Evolutionary conservation across 331 rosid species (phyloP), one percentile per base, ranked within the genome.

Genomic region (Spiraea crenata): DNA sequence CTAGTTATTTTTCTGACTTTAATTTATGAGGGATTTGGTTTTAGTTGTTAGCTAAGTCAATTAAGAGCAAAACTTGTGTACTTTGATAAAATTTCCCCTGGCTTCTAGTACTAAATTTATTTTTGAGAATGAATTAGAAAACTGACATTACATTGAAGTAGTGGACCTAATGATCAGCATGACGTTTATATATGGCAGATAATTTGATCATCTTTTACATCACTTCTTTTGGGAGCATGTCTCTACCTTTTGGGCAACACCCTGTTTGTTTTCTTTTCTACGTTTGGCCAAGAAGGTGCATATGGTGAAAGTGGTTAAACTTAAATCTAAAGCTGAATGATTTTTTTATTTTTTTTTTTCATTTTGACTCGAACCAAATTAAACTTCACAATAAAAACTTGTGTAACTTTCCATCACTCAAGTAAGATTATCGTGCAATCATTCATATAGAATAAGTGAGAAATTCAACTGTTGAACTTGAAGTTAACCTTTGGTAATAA

Each of bases 181-280:
- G 42, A 46, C 19, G 58, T 47, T 48, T 60, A 61, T 35, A 46
- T 3, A 45, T 42, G 46, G 35, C 37, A 48, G 35, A 11, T 37
- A 6, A 57, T 37, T 60, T 58, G 39, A 44, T 31, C 9, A 38
- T 71, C 58, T 11, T 35, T 58, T 57, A 52, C 58, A 44, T 64
- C 19, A 64, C 41, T 64, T 65, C 1, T 31, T 67, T 50, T 20
- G 10, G 38, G 37, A 37, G 19, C 68, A 17, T 34, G 37, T 10
- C 46, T 63, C n/a, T 15, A 38, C 57, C 72, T 57, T 67, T 54
- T 46, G 72, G 72, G 62, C 20, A 56, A 56, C 61, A 39, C 40
- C 72, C 72, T 63, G 63, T 61, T 63, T 31, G 38, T 34, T 46
- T 67, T 67, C 31, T 34, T 46, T 67, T 67, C 31, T 45, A 66